These are phyloP conservation scores for Salix viminalis DNA, from an alignment of 345 rosid species.

Conservation along the genomic window DNA sequence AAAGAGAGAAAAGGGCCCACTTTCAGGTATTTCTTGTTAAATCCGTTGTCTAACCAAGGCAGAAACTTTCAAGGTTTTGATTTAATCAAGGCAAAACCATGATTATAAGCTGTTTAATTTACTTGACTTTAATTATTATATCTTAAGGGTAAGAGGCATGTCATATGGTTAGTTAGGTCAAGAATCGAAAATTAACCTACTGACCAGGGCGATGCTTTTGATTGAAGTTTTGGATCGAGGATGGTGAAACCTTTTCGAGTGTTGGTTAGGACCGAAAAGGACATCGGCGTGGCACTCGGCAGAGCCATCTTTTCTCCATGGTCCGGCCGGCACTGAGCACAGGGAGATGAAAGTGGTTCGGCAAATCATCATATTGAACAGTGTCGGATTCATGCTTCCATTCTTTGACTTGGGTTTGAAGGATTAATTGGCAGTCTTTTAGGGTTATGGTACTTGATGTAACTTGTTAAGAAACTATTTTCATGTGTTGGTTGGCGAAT, in stretches of 20 bases:
- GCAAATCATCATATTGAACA: too few species aligned
- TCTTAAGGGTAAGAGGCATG: constrained; percentile 13
- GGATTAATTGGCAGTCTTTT: not conserved
- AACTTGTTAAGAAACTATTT: not conserved
- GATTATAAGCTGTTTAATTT: not conserved
- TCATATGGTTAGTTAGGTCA: constrained; percentile 34
- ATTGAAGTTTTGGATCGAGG: constrained; percentile 2
- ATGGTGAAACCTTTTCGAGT: not conserved
- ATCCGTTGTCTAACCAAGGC: constrained; percentile 38
- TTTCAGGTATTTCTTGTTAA: constrained; percentile 37
- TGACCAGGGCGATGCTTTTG: not conserved
- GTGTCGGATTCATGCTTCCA: too few species aligned
- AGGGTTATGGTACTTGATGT: constrained; percentile 3
- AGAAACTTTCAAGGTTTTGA: not conserved
- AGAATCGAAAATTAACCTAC: constrained; percentile 32
- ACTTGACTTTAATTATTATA: not conserved
- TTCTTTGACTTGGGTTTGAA: constrained; percentile 2
- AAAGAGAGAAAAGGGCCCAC: constrained; percentile 3
- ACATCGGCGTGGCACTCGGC: too few species aligned
- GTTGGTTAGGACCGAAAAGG: not conserved
- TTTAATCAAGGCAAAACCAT: not conserved
- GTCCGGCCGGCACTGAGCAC: too few species aligned
- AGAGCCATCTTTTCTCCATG: too few species aligned
- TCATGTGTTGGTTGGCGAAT: not conserved
- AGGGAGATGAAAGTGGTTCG: too few species aligned